Evolutionary conservation across 495 filamentous ascomycete species (phyloP).

Genomic region (Letharia columbiana): DNA sequence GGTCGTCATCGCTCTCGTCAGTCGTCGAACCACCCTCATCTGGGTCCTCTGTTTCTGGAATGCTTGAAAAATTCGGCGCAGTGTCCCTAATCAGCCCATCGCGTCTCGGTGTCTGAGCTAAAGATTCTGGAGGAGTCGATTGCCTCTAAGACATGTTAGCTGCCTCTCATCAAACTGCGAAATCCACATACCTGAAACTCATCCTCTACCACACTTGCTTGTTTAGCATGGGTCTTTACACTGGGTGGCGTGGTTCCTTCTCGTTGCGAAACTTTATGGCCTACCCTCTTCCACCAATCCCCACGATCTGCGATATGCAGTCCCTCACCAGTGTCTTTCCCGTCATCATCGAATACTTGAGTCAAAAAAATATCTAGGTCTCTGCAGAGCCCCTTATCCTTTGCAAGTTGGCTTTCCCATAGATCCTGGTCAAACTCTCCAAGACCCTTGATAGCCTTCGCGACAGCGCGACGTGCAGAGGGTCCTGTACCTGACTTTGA

Average conservation of each 20-base stretch:
- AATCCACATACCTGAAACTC: constrained; percentile 15
- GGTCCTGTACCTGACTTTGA: constrained; percentile 32
- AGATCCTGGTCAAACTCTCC: constrained; percentile 38
- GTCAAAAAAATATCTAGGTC: background rate
- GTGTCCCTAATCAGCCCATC: background rate
- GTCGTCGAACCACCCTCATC: constrained; percentile 20
- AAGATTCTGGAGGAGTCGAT: constrained; percentile 8
- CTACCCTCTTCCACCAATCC: constrained; percentile 37
- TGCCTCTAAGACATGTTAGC: constrained; percentile 10
- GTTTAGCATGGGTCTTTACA: background rate
- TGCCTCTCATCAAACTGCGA: background rate
- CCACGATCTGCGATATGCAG: constrained; percentile 21
- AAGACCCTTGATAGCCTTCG: constrained; percentile 39
- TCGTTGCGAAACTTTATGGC: background rate
- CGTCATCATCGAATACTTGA: background rate
- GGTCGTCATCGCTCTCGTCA: constrained; percentile 20
- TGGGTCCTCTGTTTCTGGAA: background rate
- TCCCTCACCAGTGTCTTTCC: background rate
- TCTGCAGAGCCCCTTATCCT: background rate
- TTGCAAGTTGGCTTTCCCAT: constrained; percentile 29
- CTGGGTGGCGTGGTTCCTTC: background rate
- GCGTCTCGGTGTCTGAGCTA: background rate
- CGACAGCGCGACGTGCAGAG: constrained; percentile 31
- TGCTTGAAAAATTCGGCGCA: background rate
- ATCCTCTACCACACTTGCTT: background rate